A percentile compares a stretch with the other conserved stretches of the same genome.
These are phyloP conservation scores for Cylindrodendrum hubeiense DNA, from an alignment of 2,329 filamentous ascomycete genomes.

Conservation along the genomic window DNA sequence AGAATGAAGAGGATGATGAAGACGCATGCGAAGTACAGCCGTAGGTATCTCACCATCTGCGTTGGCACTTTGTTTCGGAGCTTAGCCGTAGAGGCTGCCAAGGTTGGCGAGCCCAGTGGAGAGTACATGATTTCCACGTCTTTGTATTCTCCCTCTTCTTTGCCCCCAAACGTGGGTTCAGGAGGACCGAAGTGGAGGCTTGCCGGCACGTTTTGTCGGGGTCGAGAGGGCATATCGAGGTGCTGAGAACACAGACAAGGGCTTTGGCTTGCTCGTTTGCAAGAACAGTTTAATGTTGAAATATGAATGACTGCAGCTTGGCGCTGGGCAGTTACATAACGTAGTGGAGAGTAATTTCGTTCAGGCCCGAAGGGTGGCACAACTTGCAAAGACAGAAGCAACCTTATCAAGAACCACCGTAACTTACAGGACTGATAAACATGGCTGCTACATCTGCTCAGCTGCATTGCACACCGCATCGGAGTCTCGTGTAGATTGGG, in stretches of 20 bases:
- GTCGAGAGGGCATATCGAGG: conserved; percentile 42
- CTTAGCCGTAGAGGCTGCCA: conserved; percentile 53
- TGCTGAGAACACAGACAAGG: conserved; percentile 1
- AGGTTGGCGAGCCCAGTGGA: conserved; percentile 52
- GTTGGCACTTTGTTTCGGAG: conserved; percentile 55
- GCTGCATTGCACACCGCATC: too few species aligned
- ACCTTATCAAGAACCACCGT: background rate
- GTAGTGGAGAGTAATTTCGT: background rate
- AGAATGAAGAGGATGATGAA: conserved; percentile 60
- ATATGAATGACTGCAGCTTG: background rate
- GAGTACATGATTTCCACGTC: conserved; percentile 44
- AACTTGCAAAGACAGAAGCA: background rate
- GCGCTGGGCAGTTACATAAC: background rate
- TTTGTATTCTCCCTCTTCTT: conserved; percentile 5
- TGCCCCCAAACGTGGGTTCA: conserved; percentile 30
- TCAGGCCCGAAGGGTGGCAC: background rate
- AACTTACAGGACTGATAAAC: too few species aligned
- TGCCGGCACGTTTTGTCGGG: conserved; percentile 36
- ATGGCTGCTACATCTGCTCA: too few species aligned
- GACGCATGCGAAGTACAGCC: conserved; percentile 59
- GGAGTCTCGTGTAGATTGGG: background rate
- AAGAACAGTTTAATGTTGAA: too few species aligned
- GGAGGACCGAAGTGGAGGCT: conserved; percentile 37
- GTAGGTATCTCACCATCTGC: conserved; percentile 61
- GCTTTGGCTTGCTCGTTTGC: too few species aligned